These are phyloP conservation scores for Skeletonema menzelii DNA, from an alignment of 108 stramenopile genomes.

Conservation along the genomic window DNA sequence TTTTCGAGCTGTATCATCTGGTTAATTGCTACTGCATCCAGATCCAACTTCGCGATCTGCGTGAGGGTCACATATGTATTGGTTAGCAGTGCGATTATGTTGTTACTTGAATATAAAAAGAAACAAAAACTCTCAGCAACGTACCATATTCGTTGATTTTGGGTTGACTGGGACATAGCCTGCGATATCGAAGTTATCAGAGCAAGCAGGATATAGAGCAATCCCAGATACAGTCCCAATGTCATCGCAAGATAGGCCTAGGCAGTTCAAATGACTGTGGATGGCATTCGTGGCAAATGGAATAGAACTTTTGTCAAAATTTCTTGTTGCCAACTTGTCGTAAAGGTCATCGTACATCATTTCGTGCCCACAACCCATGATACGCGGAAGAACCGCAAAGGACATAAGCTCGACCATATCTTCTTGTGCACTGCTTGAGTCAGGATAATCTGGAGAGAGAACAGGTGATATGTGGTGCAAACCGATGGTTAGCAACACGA, in stretches of 20 bases:
- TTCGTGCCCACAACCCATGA: slow-evolving; percentile 58
- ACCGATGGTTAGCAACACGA: not conserved
- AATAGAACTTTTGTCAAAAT: slow-evolving; percentile 15
- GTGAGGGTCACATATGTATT: not conserved
- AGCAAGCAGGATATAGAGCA: slow-evolving; percentile 13
- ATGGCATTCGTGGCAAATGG: slow-evolving; percentile 47
- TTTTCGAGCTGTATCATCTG: slow-evolving; percentile 72
- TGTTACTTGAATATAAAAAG: no score
- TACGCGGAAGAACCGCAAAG: slow-evolving; percentile 60
- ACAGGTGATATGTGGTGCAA: not conserved
- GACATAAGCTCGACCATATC: slow-evolving; percentile 52
- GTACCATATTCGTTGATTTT: slow-evolving; percentile 36
- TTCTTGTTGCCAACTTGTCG: slow-evolving; percentile 37
- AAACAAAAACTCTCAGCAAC: not conserved
- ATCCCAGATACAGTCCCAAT: slow-evolving; percentile 47
- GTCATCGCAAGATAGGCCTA: slow-evolving; percentile 71
- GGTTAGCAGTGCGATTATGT: not conserved
- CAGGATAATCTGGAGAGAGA: slow-evolving; percentile 5
- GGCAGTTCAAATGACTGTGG: slow-evolving; percentile 63
- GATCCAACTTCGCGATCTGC: slow-evolving; percentile 66
- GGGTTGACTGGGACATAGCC: slow-evolving; percentile 66
- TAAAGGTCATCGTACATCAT: slow-evolving; percentile 55
- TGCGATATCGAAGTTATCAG: slow-evolving; percentile 50
- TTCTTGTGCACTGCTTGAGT: slow-evolving; percentile 28
- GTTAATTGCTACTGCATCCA: slow-evolving; percentile 68